A percentile compares a stretch with the other conserved stretches of the same genome.
Evolutionary conservation across 805 yeast genomes (phyloP).

Genomic region (Isabelozyma rhagii): DNA sequence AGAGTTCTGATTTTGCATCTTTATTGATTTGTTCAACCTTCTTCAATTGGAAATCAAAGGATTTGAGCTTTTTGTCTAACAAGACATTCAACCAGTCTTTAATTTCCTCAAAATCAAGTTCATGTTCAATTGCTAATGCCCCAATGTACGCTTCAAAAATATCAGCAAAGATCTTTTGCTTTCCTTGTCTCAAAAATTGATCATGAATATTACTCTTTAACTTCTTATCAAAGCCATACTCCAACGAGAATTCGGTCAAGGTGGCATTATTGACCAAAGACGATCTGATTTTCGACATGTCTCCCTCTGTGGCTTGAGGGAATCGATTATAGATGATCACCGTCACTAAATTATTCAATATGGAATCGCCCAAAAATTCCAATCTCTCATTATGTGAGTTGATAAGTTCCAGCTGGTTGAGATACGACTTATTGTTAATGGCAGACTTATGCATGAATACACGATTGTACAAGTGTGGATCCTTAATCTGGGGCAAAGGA

Average conservation of each 20-base stretch:
- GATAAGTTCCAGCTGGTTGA: slow-evolving; percentile 56
- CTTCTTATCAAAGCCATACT: slow-evolving; percentile 62
- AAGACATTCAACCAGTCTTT: slow-evolving; percentile 56
- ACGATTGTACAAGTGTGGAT: slow-evolving; percentile 56
- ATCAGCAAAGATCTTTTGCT: slow-evolving; percentile 78
- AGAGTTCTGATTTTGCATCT: slow-evolving; percentile 75
- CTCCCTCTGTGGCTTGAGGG: slow-evolving; percentile 78
- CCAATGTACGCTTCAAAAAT: slow-evolving; percentile 93
- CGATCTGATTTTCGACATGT: slow-evolving; percentile 66
- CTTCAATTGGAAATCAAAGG: slow-evolving; percentile 29
- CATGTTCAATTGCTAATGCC: slow-evolving; percentile 64
- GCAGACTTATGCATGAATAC: slow-evolving; percentile 83
- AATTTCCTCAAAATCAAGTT: slow-evolving; percentile 44
- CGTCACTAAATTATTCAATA: slow-evolving; percentile 71
- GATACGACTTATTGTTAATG: slow-evolving; percentile 53
- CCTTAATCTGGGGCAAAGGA: slow-evolving; percentile 61
- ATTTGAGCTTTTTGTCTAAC: slow-evolving; percentile 42
- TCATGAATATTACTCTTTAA: slow-evolving; percentile 52
- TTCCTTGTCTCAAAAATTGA: slow-evolving; percentile 45
- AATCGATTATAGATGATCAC: slow-evolving; percentile 60
- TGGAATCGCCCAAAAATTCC: slow-evolving; percentile 89
- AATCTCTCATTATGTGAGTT: slow-evolving; percentile 77
- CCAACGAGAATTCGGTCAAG: slow-evolving; percentile 63
- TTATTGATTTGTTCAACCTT: slow-evolving; percentile 43
- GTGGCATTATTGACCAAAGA: slow-evolving; percentile 70